Evolutionary conservation across 768 basidiomycete genomes (phyloP).

Genomic region (Hericium erinaceus): DNA sequence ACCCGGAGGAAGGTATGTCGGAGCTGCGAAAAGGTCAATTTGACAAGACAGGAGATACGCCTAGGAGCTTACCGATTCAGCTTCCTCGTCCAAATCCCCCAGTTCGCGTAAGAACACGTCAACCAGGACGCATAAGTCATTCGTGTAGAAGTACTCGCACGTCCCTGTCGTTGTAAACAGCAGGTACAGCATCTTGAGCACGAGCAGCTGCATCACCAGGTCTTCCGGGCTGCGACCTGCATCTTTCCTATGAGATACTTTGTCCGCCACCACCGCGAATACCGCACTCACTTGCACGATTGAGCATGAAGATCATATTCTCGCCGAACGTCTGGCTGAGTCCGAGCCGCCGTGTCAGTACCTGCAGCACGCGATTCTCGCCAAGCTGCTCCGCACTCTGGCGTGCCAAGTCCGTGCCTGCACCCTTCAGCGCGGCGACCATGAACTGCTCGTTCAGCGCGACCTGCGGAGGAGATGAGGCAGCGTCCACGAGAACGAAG

Average conservation of each 20-base stretch:
- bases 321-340: conserved; percentile 94
- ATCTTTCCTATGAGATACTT: no score
- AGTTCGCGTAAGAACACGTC: conserved; percentile 97
- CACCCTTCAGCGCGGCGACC: conserved; percentile 57
- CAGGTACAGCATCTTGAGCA: conserved; percentile 90
- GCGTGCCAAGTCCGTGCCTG: conserved; percentile 7
- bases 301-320: conserved; percentile 99
- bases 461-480: conserved; percentile 39
- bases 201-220: conserved; percentile 87
- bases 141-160: conserved; percentile 96
- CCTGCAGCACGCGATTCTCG: conserved; percentile 72
- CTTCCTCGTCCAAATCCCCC: conserved; percentile 85
- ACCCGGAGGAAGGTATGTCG: conserved; percentile 97
- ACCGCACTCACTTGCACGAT: conserved; percentile 69
- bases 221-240: conserved; percentile 82
- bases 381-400: conserved; percentile 28
- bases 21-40: conserved; percentile 35
- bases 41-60: conserved; percentile 21
- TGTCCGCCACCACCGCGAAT: background rate
- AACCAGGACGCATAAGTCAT: conserved; percentile 90
- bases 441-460: conserved; percentile 98
- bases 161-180: conserved; percentile 91
- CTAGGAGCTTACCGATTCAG: conserved; percentile 59
- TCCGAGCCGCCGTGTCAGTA: conserved; percentile 76
- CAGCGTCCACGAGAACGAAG: background rate